Evolutionary conservation across 106 monocot genomes (phyloP).

Genomic region (Vanilla planifolia): DNA sequence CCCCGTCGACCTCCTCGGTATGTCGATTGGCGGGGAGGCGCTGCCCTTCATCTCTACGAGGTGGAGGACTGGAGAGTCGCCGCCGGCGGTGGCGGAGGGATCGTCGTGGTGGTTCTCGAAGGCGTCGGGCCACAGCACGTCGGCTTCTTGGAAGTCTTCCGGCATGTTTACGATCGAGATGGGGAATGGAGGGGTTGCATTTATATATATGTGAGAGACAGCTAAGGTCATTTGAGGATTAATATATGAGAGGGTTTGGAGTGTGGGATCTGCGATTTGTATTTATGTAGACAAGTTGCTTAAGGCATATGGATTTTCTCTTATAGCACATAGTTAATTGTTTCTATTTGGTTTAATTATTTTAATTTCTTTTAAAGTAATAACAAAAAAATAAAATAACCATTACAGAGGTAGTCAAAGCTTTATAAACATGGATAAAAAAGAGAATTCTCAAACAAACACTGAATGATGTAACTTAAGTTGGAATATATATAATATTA

Average conservation of each 20-base stretch:
- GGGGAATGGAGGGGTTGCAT: not conserved
- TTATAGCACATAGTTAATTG: too few species aligned
- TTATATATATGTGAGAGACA: not conserved
- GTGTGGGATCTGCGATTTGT: constrained; percentile 4
- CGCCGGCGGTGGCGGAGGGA: not conserved
- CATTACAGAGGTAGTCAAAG: too few species aligned
- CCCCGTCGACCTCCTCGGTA: not conserved
- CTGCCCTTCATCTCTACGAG: too few species aligned
- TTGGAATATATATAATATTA: too few species aligned
- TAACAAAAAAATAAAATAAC: too few species aligned
- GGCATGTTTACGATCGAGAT: not conserved
- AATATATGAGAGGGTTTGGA: constrained; percentile 3
- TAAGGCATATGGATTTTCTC: too few species aligned
- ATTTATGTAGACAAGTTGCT: not conserved
- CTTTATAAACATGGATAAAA: too few species aligned
- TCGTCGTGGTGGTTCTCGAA: not conserved
- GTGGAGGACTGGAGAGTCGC: not conserved
- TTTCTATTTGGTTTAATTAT: too few species aligned
- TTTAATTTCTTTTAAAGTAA: too few species aligned
- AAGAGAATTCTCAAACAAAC: too few species aligned
- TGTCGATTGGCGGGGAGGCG: not conserved
- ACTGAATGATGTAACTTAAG: too few species aligned
- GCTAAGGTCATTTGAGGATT: not conserved
- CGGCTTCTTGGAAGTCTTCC: constrained; percentile 15
- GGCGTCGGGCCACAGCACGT: constrained; percentile 4